Evolutionary conservation across 495 filamentous ascomycete genomes (phyloP).

Genomic region (Coniosporium apollinis): DNA sequence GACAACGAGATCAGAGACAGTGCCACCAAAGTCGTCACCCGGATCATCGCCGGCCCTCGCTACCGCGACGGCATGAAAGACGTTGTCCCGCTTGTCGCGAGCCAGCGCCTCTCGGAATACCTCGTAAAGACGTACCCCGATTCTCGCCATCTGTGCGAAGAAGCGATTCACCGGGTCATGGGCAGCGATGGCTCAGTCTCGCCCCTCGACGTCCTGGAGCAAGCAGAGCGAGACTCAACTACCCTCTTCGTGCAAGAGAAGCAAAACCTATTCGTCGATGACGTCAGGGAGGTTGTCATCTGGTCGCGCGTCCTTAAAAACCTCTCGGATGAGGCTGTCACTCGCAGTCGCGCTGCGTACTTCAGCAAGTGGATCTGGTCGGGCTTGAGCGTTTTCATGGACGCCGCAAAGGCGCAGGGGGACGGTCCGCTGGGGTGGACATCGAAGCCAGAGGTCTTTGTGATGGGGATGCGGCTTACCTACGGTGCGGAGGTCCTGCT

Average conservation of each 20-base stretch:
- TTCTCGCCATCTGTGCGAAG: conserved; percentile 22
- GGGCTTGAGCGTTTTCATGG: conserved; percentile 34
- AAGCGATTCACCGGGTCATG: conserved; percentile 14
- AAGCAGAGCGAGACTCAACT: conserved; percentile 36
- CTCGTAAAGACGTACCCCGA: conserved; percentile 23
- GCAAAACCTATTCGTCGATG: conserved; percentile 78
- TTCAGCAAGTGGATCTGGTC: conserved; percentile 38
- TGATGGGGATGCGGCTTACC: conserved; percentile 43
- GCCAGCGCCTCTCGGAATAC: conserved; percentile 28
- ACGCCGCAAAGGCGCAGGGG: conserved; percentile 17
- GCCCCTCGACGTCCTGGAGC: not conserved
- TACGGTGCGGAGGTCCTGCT: conserved; percentile 28
- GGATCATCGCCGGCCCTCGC: conserved; percentile 25
- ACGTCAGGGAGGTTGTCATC: conserved; percentile 45
- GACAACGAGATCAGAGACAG: conserved; percentile 69
- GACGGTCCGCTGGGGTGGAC: conserved; percentile 62
- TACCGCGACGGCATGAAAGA: conserved; percentile 1
- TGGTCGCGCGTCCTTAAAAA: conserved; percentile 40
- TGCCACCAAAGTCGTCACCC: conserved; percentile 33
- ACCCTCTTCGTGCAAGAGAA: conserved; percentile 76
- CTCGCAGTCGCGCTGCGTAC: conserved; percentile 13
- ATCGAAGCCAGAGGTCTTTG: conserved; percentile 53
- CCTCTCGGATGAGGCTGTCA: conserved; percentile 11
- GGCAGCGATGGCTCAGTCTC: conserved; percentile 1
- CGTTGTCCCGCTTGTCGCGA: conserved; percentile 31